phyloP scores from a whole-genome alignment of 441 rosid genomes.

The Sinapis alba region DNA sequence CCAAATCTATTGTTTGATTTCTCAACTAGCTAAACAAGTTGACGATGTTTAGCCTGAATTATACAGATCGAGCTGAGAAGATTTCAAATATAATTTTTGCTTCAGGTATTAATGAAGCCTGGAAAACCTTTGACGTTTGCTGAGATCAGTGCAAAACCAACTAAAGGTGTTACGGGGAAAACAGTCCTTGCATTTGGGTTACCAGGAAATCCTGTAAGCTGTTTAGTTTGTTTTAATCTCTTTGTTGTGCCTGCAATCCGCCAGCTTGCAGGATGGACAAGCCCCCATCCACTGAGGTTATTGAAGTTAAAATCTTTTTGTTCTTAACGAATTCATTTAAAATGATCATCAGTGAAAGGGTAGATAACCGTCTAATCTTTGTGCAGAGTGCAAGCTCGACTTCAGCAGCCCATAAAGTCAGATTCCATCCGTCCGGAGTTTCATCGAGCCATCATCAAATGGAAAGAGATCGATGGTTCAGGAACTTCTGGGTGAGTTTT shows the following conservation, averaged over 20 bases:
- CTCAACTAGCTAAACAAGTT: constrained; percentile 4
- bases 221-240: constrained; percentile 88
- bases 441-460: constrained; percentile 76
- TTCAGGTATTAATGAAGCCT: constrained; percentile 92
- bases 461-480: constrained; percentile 84
- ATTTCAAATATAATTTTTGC: constrained; percentile 21
- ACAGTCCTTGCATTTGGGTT: constrained; percentile 90
- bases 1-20: constrained; percentile 19
- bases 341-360: constrained; percentile 2
- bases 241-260: constrained; percentile 85
- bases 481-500: constrained; percentile 79
- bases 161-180: constrained; percentile 38
- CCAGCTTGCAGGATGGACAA: constrained; percentile 84
- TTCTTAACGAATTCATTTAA: background rate
- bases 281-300: constrained; percentile 77
- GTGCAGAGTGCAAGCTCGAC: constrained; percentile 72
- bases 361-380: constrained; percentile 11
- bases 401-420: constrained; percentile 68
- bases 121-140: constrained; percentile 97
- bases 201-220: constrained; percentile 98
- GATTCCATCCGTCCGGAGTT: constrained; percentile 70
- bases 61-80: background rate
- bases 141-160: constrained; percentile 52
- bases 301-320: constrained; percentile 29
- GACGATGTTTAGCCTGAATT: constrained; percentile 1